These are phyloP conservation scores for Astrothelium macrocarpum DNA, from an alignment of 495 filamentous ascomycete genomes.

Conservation along the genomic window DNA sequence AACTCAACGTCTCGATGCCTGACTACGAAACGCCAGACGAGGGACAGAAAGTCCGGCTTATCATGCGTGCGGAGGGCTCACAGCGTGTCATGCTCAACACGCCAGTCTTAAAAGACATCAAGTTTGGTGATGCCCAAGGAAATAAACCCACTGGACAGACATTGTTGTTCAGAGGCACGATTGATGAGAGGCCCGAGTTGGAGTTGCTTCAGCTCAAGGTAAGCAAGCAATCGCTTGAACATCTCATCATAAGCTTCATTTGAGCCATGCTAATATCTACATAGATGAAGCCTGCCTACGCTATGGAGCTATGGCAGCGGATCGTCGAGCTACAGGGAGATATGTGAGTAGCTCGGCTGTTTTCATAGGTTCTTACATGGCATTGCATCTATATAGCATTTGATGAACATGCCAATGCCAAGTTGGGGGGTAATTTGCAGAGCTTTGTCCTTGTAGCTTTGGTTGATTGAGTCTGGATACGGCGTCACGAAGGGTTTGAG, in stretches of 20 bases:
- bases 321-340: slow-evolving; percentile 24
- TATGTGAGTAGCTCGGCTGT: slow-evolving; percentile 17
- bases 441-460: too few relatives aligned
- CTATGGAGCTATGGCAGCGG: slow-evolving; percentile 21
- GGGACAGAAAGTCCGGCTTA: slow-evolving; percentile 48
- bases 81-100: slow-evolving; percentile 82
- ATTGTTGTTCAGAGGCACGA: slow-evolving; percentile 37
- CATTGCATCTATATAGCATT: too few relatives aligned
- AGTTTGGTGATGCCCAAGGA: slow-evolving; percentile 50
- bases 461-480: too few relatives aligned
- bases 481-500: too few relatives aligned
- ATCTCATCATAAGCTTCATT: neutral
- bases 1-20: slow-evolving; percentile 56
- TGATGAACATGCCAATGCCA: too few relatives aligned
- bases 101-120: slow-evolving; percentile 61
- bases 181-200: slow-evolving; percentile 17
- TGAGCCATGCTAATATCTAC: slow-evolving; percentile 3
- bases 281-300: slow-evolving; percentile 21
- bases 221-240: slow-evolving; percentile 21
- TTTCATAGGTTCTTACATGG: too few relatives aligned
- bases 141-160: slow-evolving; percentile 40
- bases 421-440: too few relatives aligned
- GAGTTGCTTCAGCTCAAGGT: slow-evolving; percentile 57
- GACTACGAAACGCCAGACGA: slow-evolving; percentile 22
- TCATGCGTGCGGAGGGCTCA: slow-evolving; percentile 81